Base-by-base conservation (phyloP, 2,329 filamentous ascomycete species). In the Claviceps sp. region DNA sequence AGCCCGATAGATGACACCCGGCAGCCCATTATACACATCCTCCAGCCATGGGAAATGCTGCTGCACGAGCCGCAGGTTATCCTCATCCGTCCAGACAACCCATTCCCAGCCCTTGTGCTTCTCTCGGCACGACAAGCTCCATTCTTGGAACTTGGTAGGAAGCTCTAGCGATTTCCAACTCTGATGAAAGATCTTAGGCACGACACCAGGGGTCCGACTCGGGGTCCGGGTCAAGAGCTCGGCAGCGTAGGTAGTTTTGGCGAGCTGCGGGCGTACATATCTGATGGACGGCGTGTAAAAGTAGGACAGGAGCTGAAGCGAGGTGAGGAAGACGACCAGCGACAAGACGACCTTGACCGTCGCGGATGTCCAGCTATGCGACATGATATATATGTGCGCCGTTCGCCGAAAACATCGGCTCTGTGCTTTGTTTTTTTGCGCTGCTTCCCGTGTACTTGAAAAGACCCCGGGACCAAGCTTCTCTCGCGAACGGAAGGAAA, bases 151-250 rank as follows among this genome's bases (percentile, higher is more conserved):
- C 54, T 62, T 61, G 34, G 54, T 39, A 2, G 61, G 61, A 13
- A 63, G 55, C 26, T 56, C 52, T 5, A 45, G 45, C 26, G 58
- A 50, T 41, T 60, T 62, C 61, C 61, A 62, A 50, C 60, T 63
- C 53, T 62, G 61, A 50, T 63, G 61, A 17, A 63, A 57, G 5
- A 62, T 52, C 48, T 55, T 58, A 81, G 85, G 19, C 22, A 60
- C 51, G n/a, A 47, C 45, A 17, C 30, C 30, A 2, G 10, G 10
- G 1, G n/a, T 22, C 6, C 45, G 30, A 7, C 6, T 38, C 30
- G 45, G 30, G 30, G 30, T 37, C 14, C 45, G 45, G 11, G 45
- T 34, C 45, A 47, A 34, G 30, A 47, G 45, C 4, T 47, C 45
- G 17, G 45, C 34, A 5, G 52, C 37, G 2, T 5, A 67, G 65